A percentile compares a stretch with the other conserved stretches of the same genome.
These are phyloP conservation scores for Chalara sp. DNA, from an alignment of 2,329 filamentous ascomycete genomes.

Conservation along the genomic window DNA sequence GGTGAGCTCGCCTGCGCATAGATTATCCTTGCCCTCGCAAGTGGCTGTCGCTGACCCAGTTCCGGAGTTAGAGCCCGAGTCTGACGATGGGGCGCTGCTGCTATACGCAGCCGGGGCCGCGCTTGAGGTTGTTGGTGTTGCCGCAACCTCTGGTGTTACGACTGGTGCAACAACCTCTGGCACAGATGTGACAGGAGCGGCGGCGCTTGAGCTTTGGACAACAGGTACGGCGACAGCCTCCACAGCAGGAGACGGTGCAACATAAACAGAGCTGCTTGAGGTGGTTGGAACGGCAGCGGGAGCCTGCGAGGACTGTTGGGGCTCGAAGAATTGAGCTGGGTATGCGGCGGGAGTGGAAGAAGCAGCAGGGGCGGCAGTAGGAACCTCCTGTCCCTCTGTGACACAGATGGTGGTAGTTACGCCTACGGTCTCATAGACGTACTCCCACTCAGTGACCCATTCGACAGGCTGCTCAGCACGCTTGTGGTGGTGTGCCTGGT, in stretches of 20 bases:
- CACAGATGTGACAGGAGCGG: conserved; percentile 12
- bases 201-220: neutral
- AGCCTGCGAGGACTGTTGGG: conserved; percentile 6
- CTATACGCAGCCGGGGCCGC: conserved; percentile 8
- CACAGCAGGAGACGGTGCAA: conserved; percentile 6
- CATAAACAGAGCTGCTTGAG: conserved; percentile 5
- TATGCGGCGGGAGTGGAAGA: conserved; percentile 5
- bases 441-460: conserved; percentile 40
- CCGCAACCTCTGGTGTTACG: conserved; percentile 5
- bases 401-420: conserved; percentile 34
- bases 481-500: conserved; percentile 26
- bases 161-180: conserved; percentile 7
- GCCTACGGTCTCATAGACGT: conserved; percentile 39
- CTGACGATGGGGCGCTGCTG: conserved; percentile 14
- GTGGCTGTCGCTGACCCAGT: conserved; percentile 27
- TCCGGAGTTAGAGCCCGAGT: conserved; percentile 16
- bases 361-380: conserved; percentile 4
- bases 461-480: conserved; percentile 29
- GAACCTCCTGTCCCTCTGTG: conserved; percentile 20
- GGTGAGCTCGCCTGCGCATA: conserved; percentile 59
- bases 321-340: conserved; percentile 17
- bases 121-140: conserved; percentile 7
- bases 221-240: neutral
- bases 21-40: conserved; percentile 7
- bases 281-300: conserved; percentile 4